Evolutionary conservation across 148 eudicot genomes (phyloP).

Genomic region (Silene latifolia): DNA sequence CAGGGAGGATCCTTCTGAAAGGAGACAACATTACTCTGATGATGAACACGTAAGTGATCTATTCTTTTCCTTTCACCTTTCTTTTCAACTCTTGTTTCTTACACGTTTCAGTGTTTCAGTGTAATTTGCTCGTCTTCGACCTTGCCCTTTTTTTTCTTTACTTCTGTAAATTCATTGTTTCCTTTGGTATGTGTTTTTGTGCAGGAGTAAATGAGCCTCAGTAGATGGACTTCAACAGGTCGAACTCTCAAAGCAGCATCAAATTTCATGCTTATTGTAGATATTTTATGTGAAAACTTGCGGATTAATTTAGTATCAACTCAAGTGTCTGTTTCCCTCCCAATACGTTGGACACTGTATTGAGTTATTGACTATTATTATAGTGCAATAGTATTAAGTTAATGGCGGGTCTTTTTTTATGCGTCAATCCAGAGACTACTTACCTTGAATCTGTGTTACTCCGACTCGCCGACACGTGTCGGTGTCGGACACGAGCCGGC

Average conservation of each 20-base stretch:
- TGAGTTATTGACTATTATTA: conserved; percentile 1
- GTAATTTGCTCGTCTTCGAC: background rate
- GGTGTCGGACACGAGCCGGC: too few relatives aligned
- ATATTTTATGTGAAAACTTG: conserved; percentile 17
- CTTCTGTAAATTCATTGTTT: background rate
- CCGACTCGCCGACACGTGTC: too few relatives aligned
- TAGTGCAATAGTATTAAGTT: background rate
- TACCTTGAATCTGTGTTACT: too few relatives aligned
- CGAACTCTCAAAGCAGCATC: conserved; percentile 3
- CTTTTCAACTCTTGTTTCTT: background rate
- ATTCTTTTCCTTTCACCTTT: background rate
- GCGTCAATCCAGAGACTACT: background rate
- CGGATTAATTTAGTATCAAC: conserved; percentile 1
- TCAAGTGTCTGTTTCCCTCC: background rate
- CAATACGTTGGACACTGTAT: background rate
- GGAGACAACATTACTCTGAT: conserved; percentile 93
- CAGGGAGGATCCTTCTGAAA: conserved; percentile 86
- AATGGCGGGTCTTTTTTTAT: too few relatives aligned
- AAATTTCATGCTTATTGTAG: conserved; percentile 3
- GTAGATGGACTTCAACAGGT: background rate
- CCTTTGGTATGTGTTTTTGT: background rate
- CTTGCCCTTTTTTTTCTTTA: background rate
- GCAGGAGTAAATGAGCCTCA: conserved; percentile 25
- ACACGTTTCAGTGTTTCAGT: background rate
- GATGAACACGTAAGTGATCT: conserved; percentile 73